Base-by-base conservation (phyloP, 208 protist genomes). In the Lotmaria passim region DNA sequence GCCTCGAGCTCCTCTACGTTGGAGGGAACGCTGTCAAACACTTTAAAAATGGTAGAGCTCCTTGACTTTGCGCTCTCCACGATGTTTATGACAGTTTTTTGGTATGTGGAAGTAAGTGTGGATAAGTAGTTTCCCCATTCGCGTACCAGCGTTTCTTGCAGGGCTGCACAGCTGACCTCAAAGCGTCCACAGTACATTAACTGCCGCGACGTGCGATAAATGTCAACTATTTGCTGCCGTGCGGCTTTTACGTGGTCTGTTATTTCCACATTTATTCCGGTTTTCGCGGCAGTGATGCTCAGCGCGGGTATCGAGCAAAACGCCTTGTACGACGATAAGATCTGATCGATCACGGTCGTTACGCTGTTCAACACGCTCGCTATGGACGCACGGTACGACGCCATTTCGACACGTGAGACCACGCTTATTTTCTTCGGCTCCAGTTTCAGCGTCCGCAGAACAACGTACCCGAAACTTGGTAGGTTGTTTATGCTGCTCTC, bases 1-100 rank as follows among this genome's bases (percentile, higher is more conserved):
- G 82, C 52, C 68, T 94, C 89, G n/a, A 96, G 69, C 50, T 96
- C 87, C 24, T 80, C 73, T 30, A 94, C 91, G 46, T 75, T 88
- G 21, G 74, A 72, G 12, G 91, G 91, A 2, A 76, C 66, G 31
- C 58, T 65, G 24, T 74, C 50, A 26, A 96, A 74, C 31, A 65
- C 58, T 31, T 79, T 43, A 7, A 86, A 80, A 33, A 82, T 51
- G 1, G 8, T 47, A 14, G 30, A 63, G 60, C 84, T 91, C 43
- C 79, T 81, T 50, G 76, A 48, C 17, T 90, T 65, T 2, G 87
- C 76, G 26, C 38, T 52, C 14, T 67, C 44, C 19, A 88, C 60
- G 38, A 82, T 69, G 38, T 36, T 66, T 2, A 71, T 34, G 34
- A 90, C 64, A 31, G 81, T 77, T 17, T 47, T 64, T 47, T 90